These are phyloP conservation scores for Aspergillus sp. DNA, from an alignment of 2,329 filamentous ascomycete species.

Conservation along the genomic window DNA sequence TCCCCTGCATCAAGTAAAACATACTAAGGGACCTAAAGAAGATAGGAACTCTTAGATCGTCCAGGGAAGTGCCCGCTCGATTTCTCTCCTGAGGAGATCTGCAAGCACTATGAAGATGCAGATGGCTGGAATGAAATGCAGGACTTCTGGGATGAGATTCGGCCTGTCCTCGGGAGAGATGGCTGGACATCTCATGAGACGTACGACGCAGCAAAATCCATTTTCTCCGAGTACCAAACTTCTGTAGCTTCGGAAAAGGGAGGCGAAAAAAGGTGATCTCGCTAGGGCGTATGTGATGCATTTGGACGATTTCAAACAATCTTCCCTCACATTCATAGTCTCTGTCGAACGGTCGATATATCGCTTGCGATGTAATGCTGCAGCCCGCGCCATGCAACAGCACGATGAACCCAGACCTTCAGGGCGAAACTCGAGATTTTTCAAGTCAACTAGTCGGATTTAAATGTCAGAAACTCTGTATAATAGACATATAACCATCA, in stretches of 20 bases:
- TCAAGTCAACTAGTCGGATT: not conserved
- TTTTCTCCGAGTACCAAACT: not conserved
- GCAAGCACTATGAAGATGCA: slow-evolving; percentile 16
- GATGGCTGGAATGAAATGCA: slow-evolving; percentile 27
- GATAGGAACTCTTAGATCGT: slow-evolving; percentile 18
- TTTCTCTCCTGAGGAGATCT: slow-evolving; percentile 22
- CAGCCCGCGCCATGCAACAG: not conserved
- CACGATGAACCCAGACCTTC: not conserved
- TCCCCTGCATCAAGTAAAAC: too few species aligned
- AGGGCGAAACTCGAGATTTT: not conserved
- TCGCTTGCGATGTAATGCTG: not conserved
- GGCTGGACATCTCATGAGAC: slow-evolving; percentile 40
- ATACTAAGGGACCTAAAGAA: slow-evolving; percentile 4
- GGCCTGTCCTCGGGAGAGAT: slow-evolving; percentile 37
- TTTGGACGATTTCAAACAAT: not conserved
- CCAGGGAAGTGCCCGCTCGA: slow-evolving; percentile 19
- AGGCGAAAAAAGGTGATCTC: not conserved
- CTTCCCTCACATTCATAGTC: not conserved
- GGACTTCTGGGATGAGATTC: slow-evolving; percentile 39
- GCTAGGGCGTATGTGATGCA: not conserved
- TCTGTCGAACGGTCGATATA: not conserved
- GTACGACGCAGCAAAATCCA: slow-evolving; percentile 32
- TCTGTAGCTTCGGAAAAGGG: not conserved
- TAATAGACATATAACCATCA: not conserved
- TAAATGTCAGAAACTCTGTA: not conserved